These are phyloP conservation scores for Acaromyces ingoldii DNA, from an alignment of 1,284 basidiomycete genomes.

Conservation along the genomic window DNA sequence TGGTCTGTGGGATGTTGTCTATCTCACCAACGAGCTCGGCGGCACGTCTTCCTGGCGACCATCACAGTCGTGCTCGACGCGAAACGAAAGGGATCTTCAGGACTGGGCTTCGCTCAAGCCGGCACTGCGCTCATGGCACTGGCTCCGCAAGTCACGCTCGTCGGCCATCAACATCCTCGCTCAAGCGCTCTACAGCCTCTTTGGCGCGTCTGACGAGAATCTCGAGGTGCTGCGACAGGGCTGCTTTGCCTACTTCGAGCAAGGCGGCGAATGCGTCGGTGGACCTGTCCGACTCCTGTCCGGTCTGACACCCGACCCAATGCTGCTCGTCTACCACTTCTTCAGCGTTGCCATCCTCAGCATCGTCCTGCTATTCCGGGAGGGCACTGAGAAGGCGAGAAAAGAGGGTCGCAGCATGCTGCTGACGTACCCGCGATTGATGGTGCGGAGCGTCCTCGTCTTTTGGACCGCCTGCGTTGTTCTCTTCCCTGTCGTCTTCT, in stretches of 20 bases:
- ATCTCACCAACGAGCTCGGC: conserved; percentile 42
- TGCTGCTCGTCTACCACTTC: conserved; percentile 82
- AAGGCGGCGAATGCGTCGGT: conserved; percentile 78
- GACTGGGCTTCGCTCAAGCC: conserved; percentile 31
- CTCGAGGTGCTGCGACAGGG: conserved; percentile 81
- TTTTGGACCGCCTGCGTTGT: conserved; percentile 48
- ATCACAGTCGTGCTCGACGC: neutral
- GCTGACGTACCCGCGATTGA: conserved; percentile 33
- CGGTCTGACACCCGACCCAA: conserved; percentile 65
- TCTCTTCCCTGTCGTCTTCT: conserved; percentile 45
- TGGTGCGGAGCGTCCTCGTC: conserved; percentile 31
- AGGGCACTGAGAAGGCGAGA: conserved; percentile 8
- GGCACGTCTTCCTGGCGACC: conserved; percentile 36
- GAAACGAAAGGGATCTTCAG: conserved; percentile 18
- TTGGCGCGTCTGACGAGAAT: conserved; percentile 58
- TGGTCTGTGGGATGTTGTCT: conserved; percentile 48
- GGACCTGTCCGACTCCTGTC: conserved; percentile 66
- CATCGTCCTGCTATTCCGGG: conserved; percentile 75
- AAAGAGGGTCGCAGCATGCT: conserved; percentile 11
- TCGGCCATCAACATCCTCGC: conserved; percentile 50
- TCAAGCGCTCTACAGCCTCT: conserved; percentile 48
- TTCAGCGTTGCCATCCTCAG: conserved; percentile 91
- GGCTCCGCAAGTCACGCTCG: conserved; percentile 42
- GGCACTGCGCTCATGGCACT: conserved; percentile 45
- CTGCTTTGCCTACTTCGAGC: conserved; percentile 96